Evolutionary conservation across 2,329 filamentous ascomycete species (phyloP).

Genomic region (Fonsecaea monophora): DNA sequence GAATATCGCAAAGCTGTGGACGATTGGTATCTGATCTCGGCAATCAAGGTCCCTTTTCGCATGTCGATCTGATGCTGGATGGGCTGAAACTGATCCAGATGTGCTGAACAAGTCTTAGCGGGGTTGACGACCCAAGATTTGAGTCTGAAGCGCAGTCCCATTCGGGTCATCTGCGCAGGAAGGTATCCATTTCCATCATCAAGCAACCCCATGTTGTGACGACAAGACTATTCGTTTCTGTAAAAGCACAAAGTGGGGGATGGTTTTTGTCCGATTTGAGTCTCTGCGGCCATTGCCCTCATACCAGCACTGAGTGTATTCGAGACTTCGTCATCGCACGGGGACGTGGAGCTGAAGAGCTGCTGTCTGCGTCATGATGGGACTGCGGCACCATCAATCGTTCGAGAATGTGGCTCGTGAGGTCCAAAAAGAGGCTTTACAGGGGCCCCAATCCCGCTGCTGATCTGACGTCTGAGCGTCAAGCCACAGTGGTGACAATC

Average conservation of each 20-base stretch:
- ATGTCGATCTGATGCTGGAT: slow-evolving; percentile 10
- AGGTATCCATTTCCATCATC: background rate
- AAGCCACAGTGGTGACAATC: slow-evolving; percentile 7
- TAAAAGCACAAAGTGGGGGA: background rate
- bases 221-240: background rate
- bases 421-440: slow-evolving; percentile 5
- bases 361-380: slow-evolving; percentile 1
- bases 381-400: background rate
- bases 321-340: background rate
- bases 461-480: background rate
- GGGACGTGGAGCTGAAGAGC: background rate
- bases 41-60: slow-evolving; percentile 10
- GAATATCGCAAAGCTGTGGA: background rate
- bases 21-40: slow-evolving; percentile 17
- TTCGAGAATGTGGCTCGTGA: slow-evolving; percentile 14
- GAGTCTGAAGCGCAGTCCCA: background rate
- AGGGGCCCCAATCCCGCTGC: background rate
- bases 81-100: background rate
- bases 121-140: background rate
- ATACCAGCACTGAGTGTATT: background rate
- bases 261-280: background rate
- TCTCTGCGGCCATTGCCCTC: background rate
- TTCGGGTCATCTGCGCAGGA: background rate
- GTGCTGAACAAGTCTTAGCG: slow-evolving; percentile 2
- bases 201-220: background rate